A percentile compares a stretch with the other conserved stretches of the same genome.
These are phyloP conservation scores for Kurtzmaniella natalensis DNA, from an alignment of 1,139 yeast species.

Conservation along the genomic window DNA sequence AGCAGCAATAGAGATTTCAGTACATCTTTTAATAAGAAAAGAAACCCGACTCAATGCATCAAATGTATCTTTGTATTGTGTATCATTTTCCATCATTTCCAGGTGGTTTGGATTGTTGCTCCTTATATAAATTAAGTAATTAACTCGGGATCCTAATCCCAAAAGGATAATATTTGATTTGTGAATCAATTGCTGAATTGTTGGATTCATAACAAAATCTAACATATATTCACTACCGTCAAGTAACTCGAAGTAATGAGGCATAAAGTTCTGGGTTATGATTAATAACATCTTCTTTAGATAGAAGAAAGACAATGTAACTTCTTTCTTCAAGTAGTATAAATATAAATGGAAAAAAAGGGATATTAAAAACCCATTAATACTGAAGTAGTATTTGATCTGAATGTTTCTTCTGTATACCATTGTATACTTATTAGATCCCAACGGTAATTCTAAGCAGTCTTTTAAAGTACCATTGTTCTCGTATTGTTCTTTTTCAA, in stretches of 20 bases:
- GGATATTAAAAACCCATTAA: conserved; percentile 29
- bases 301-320: conserved; percentile 28
- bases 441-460: conserved; percentile 13
- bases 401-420: conserved; percentile 19
- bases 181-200: conserved; percentile 35
- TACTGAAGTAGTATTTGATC: conserved; percentile 25
- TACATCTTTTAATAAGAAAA: conserved; percentile 28
- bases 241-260: conserved; percentile 31
- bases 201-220: conserved; percentile 41
- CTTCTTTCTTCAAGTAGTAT: conserved; percentile 31
- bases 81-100: conserved; percentile 14
- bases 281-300: conserved; percentile 30
- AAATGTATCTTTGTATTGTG: conserved; percentile 16
- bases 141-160: conserved; percentile 28
- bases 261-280: conserved; percentile 33
- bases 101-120: conserved; percentile 16
- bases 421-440: neutral
- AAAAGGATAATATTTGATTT: conserved; percentile 32
- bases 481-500: conserved; percentile 16
- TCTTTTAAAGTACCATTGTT: conserved; percentile 19
- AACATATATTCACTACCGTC: conserved; percentile 28
- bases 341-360: conserved; percentile 37
- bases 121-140: conserved; percentile 17
- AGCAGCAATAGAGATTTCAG: conserved; percentile 33
- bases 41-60: conserved; percentile 25